Evolutionary conservation across 2,329 filamentous ascomycete genomes (phyloP), one percentile per base, ranked within the genome.

Genomic region (Shiraia sp.): DNA sequence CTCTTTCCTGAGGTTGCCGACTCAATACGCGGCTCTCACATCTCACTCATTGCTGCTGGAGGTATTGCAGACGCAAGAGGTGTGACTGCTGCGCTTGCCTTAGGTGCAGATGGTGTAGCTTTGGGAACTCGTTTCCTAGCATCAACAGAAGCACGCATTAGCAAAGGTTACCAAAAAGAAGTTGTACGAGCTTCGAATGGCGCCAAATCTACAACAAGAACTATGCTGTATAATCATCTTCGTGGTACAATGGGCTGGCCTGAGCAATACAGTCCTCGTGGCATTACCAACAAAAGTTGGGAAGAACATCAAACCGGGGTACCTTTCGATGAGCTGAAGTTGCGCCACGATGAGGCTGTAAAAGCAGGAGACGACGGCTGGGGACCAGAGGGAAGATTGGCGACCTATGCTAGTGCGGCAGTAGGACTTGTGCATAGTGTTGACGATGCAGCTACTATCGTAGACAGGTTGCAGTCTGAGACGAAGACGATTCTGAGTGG

Each of bases 121-220:
- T 74, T 87, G 72, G 84, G 85, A 0, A 87, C 84, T 0, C 74
- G 82, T 6, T 83, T 85, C 45, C 72, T 86, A 1, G 80, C 79
- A 3, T 57, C 67, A 2, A 61, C 63, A 0, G 77, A 80, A 52
- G 70, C 74, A 2, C 58, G 64, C 13, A 69, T 76, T 10, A 61
- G 66, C 8, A 55, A 68, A 14, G 75, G 74, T 1, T 79, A 78
- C 44, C 61, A 65, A 42, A 55, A 72, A 10, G 73, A 72, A 15
- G 60, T 79, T 3, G 29, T 79, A 2, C 47, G 58, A 4, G 70
- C 72, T 10, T 58, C 42, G 0, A 76, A 79, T 55, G 77, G 77
- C 2, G 77, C 76, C 3, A 54, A 68, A 15, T 68, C 45, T 19
- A 80, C 77, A 0, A 65, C 67, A 9, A 63, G 75, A 33, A 75